Conservation (phyloP, 2,329 filamentous ascomycete species). For the Pseudogymnoascus verrucosus region DNA sequence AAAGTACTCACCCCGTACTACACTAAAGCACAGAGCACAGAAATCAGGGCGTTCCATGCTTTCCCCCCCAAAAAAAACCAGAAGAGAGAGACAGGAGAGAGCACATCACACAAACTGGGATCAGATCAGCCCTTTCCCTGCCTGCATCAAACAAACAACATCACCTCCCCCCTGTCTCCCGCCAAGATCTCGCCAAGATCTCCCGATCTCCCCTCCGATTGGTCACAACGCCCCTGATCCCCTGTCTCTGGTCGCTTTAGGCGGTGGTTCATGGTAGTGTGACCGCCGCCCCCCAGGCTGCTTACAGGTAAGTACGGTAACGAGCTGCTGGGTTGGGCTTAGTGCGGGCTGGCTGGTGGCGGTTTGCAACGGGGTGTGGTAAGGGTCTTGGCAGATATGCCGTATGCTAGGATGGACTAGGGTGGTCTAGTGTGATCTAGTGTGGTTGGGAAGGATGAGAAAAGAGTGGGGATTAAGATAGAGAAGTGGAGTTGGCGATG, state of each 20-base stretch:
- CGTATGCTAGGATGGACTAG: not conserved
- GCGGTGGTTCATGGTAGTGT: not conserved
- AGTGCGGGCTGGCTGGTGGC: not conserved
- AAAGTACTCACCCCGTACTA: not conserved
- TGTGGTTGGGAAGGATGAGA: not conserved
- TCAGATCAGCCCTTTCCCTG: not conserved
- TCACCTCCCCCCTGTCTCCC: not conserved
- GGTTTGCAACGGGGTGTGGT: not conserved
- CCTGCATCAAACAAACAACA: not conserved
- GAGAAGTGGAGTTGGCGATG: not conserved
- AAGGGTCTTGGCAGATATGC: not conserved
- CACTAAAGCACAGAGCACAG: not conserved
- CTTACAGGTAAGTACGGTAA: not conserved
- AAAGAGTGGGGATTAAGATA: not conserved
- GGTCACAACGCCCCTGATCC: not conserved
- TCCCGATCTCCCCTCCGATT: not conserved
- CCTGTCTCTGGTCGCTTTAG: not conserved
- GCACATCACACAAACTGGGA: not conserved
- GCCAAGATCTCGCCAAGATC: not conserved
- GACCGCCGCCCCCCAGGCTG: not conserved
- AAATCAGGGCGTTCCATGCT: not conserved
- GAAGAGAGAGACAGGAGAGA: too few relatives aligned
- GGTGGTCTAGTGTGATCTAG: too few relatives aligned
- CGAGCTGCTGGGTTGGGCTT: not conserved
- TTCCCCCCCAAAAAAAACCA: not conserved